Evolutionary conservation across 805 yeast species (phyloP), one percentile per base, ranked within the genome.

Genomic region (Ogataea degrootiae): DNA sequence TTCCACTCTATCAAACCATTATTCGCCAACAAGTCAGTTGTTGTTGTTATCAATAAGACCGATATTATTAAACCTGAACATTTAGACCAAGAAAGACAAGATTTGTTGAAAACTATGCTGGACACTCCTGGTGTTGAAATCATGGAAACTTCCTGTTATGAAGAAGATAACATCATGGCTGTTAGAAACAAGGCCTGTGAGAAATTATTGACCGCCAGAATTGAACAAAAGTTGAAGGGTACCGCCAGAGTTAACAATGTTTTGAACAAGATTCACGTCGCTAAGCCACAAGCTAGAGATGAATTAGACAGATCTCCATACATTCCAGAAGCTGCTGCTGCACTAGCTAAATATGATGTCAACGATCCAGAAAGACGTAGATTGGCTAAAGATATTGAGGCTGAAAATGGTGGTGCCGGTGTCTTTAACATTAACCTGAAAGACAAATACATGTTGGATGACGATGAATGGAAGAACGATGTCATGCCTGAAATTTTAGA

Each of bases 341-440:
- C 54, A 15, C 58, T 80, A 60, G 76, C 72, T 63, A 86, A 84
- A 68, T 90, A 85, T 65, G 94, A 88, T 68, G 67, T 75, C 21
- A 76, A 77, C 56, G 97, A 89, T 69, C 94, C 96, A 55, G 77
- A 85, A 62, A 82, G 96, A 68, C 80, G 90, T 65, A 75, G 62
- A 56, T 77, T 94, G 61, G 90, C 96, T 37, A 80, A 88, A 62
- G 98, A 94, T 65, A 75, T 90, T 53, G 99, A 94, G 73, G 85
- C 78, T 43, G 97, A 86, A 66, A 88, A 94, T 61, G 99, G 99
- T 65, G 99, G 99, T 66, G 97, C 99, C 39, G 99, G 99, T 76
- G 99, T 94, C 34, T 94, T 73, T 76, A 94, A 90, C 73, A 80
- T 94, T 65, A 90, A 94, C 73, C 76, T 94, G 72, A 88, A 90